These are phyloP conservation scores for Aurifilum marmelostoma DNA, from an alignment of 2,329 filamentous ascomycete species.

Conservation along the genomic window DNA sequence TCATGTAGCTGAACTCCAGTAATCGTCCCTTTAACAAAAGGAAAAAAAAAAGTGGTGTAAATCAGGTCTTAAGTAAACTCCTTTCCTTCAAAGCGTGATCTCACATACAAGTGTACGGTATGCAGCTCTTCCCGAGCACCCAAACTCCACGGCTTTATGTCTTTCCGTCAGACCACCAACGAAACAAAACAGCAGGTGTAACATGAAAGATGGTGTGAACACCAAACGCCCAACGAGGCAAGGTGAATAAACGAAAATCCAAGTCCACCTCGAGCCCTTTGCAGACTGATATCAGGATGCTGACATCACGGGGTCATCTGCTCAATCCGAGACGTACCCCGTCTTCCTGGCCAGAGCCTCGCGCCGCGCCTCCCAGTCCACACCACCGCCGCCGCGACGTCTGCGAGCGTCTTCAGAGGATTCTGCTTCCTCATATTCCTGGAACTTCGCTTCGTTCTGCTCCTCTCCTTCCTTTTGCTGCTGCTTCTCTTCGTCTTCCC, in stretches of 20 bases:
- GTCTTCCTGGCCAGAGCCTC: background rate
- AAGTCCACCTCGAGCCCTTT: background rate
- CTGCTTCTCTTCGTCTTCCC: background rate
- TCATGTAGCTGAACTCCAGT: background rate
- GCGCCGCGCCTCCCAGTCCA: background rate
- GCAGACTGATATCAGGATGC: background rate
- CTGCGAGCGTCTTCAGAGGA: background rate
- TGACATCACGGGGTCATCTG: background rate
- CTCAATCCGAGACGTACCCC: background rate
- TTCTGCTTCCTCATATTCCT: background rate
- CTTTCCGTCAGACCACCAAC: background rate
- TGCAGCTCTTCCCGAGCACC: background rate
- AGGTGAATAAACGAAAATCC: background rate
- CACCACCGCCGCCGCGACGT: background rate
- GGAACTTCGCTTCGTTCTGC: background rate
- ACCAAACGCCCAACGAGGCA: background rate
- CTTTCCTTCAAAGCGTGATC: background rate
- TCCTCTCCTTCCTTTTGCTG: background rate
- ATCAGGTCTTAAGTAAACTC: background rate
- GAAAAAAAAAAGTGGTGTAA: background rate
- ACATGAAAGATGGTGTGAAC: background rate
- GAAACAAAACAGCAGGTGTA: background rate
- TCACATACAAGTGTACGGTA: background rate
- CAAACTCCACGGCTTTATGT: background rate
- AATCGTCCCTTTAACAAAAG: background rate